phyloP scores from a whole-genome alignment of 2,329 filamentous ascomycete species.

The Claviceps fusiformis region DNA sequence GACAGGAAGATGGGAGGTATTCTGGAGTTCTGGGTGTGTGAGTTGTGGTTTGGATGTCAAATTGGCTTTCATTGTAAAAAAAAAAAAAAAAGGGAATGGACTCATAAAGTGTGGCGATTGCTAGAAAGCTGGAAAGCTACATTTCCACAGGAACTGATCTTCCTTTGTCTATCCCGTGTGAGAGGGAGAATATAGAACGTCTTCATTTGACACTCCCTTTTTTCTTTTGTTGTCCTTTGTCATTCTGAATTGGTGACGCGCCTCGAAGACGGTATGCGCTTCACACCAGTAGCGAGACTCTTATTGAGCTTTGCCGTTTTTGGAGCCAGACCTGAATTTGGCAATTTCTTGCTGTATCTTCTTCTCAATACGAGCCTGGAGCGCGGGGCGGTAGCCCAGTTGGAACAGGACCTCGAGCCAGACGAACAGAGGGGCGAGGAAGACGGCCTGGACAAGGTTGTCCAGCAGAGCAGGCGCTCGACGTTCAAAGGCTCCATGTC shows the following conservation, averaged over 20 bases:
- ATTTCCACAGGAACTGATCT: background rate
- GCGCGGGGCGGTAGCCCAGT: slow-evolving; percentile 77
- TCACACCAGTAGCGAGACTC: background rate
- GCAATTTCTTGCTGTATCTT: slow-evolving; percentile 62
- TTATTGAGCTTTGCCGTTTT: slow-evolving; percentile 39
- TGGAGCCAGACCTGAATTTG: slow-evolving; percentile 53
- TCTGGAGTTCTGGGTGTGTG: background rate
- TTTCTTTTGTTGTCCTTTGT: background rate
- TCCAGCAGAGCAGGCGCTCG: slow-evolving; percentile 81
- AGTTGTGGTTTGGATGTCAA: background rate
- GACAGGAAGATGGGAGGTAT: background rate
- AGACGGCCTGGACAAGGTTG: slow-evolving; percentile 81
- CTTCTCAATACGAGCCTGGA: slow-evolving; percentile 68
- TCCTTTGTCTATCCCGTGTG: background rate
- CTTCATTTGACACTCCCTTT: background rate
- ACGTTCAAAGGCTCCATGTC: slow-evolving; percentile 79
- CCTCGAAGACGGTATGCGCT: background rate
- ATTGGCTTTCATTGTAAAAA: background rate
- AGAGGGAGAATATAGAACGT: background rate
- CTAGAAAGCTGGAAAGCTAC: background rate
- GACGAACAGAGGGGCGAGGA: slow-evolving; percentile 89
- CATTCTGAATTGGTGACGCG: background rate
- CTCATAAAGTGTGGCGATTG: background rate
- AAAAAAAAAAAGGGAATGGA: background rate
- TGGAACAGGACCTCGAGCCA: slow-evolving; percentile 91